These are phyloP conservation scores for Asterella californica DNA, from an alignment of 225 moss, liverwort and hornwort species.

Conservation along the genomic window DNA sequence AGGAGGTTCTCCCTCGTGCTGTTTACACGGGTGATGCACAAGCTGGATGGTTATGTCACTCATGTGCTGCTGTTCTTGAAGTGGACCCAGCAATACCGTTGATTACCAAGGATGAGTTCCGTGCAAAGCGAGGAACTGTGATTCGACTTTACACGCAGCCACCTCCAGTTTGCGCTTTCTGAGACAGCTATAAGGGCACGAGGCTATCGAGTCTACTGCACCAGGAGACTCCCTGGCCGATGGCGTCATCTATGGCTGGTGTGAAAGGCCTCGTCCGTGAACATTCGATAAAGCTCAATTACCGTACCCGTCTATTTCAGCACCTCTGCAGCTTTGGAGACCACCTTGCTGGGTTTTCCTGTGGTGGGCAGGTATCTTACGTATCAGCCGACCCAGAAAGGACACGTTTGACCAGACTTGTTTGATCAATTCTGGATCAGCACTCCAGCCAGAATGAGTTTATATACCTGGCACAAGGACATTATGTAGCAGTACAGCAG, in stretches of 20 bases:
- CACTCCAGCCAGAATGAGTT: conserved; percentile 1
- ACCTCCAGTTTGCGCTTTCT: neutral
- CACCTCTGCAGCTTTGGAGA: neutral
- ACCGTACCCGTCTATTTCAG: neutral
- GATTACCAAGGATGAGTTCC: too few species aligned
- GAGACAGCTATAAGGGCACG: neutral
- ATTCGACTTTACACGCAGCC: too few species aligned
- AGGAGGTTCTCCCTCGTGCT: too few species aligned
- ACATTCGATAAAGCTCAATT: neutral
- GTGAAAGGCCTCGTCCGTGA: neutral
- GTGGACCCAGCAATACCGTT: too few species aligned
- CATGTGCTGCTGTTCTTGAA: too few species aligned
- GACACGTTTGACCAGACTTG: neutral
- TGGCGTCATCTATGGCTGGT: neutral
- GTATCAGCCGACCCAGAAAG: conserved; percentile 5
- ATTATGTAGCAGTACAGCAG: neutral
- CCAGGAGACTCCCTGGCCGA: neutral
- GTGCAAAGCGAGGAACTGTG: too few species aligned
- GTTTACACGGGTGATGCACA: too few species aligned
- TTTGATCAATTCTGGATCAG: neutral
- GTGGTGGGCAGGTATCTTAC: neutral
- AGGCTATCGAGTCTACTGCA: neutral
- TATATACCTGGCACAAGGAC: neutral
- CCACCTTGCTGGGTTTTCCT: neutral
- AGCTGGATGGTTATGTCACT: too few species aligned